Evolutionary conservation across 345 rosid species (phyloP), one percentile per base, ranked within the genome.

Genomic region (Dipteronia dyeriana): DNA sequence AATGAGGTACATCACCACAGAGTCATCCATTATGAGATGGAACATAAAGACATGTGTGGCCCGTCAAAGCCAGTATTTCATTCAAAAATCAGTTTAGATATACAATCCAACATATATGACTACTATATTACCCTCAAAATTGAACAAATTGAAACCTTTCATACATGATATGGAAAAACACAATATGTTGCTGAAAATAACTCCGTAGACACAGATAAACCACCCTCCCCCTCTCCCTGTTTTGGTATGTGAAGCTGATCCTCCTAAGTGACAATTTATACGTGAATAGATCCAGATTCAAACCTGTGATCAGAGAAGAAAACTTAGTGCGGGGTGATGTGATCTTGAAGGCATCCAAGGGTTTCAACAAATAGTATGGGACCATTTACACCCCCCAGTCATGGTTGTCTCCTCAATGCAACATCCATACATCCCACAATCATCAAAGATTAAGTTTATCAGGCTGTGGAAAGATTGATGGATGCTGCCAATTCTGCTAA

Each of bases 401-500:
- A 19, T 66, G 71, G 65, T 7, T 23, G 73, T 66, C 29, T 51
- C 73, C 49, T 53, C 47, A 31, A 57, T 57, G 74, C 73, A 20
- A 83, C 53, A 51, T 19, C 14, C 20, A n/a, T 39, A 49, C 70
- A 41, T 60, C 43, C 17, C 66, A 41, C 66, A 41, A 31, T 61
- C 11, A 25, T 43, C 63, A 41, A 3, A 59, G 54, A 14, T 49
- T 53, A 53, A 16, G 63, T 51, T 64, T 53, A 73, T 76, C 75
- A 71, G 61, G 85, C 31, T 49, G 80, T 53, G 14, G 85, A 64
- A 5, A 79, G 75, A 76, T 80, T 70, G 72, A 85, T 78, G 71
- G 88, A 71, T 49, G 88, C 88, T 11, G 90, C 89, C 22, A 94
- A 79, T 71, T 92, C 96, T 51, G 87, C 86, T 78, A 89, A 81